These are phyloP conservation scores for Ascochyta rabiei DNA, from an alignment of 2,329 filamentous ascomycete genomes.

Conservation along the genomic window DNA sequence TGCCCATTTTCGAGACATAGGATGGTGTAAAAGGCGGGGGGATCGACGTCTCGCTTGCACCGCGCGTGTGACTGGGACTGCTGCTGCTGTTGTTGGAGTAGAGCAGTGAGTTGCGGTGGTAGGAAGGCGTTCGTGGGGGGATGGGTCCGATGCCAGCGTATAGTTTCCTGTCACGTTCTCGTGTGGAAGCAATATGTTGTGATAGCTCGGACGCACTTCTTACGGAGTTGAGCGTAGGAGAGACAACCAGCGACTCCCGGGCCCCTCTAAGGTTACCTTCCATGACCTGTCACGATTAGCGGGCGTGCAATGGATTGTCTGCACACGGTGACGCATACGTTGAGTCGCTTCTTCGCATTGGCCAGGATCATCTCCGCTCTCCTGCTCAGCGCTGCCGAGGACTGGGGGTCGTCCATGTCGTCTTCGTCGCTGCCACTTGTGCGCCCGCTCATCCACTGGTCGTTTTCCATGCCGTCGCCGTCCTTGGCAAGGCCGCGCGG, in stretches of 20 bases:
- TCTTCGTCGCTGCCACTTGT: conserved; percentile 51
- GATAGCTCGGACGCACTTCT: conserved; percentile 41
- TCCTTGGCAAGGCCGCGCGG: conserved; percentile 40
- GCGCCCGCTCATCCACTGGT: conserved; percentile 45
- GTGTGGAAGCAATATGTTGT: conserved; percentile 41
- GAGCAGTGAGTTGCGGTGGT: conserved; percentile 40
- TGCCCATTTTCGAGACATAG: conserved; percentile 31
- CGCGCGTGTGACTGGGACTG: conserved; percentile 47
- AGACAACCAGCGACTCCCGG: conserved; percentile 67
- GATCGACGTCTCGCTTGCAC: conserved; percentile 51
- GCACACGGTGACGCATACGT: conserved; percentile 61
- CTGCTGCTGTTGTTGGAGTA: conserved; percentile 31
- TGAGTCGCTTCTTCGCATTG: conserved; percentile 87
- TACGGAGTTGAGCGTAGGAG: conserved; percentile 56
- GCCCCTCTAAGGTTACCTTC: conserved; percentile 87
- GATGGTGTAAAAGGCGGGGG: conserved; percentile 41
- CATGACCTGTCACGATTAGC: conserved; percentile 71
- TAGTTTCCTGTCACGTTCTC: conserved; percentile 43
- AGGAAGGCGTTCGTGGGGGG: conserved; percentile 39
- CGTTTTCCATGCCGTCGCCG: conserved; percentile 46
- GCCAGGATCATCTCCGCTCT: conserved; percentile 89
- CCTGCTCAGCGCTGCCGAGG: conserved; percentile 64
- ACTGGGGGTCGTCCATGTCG: conserved; percentile 64
- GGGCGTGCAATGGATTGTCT: conserved; percentile 5
- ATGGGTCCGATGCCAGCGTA: conserved; percentile 47